Evolutionary conservation across 345 rosid genomes (phyloP).

Genomic region (Murraya koenigii): DNA sequence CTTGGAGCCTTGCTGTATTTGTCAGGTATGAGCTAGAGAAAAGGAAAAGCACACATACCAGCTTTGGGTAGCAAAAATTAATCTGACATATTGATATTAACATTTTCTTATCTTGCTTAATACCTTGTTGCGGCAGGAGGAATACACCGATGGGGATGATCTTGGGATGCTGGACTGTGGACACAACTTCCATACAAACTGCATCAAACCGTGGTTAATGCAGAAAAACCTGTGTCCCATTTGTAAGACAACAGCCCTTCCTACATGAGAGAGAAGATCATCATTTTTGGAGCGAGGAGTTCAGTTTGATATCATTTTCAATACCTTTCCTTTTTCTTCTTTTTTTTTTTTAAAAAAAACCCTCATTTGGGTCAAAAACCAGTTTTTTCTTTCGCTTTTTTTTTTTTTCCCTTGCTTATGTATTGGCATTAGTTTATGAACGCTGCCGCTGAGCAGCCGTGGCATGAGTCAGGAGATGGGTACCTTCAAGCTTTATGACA

Average conservation of each 20-base stretch:
- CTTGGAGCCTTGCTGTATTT: slow-evolving; percentile 81
- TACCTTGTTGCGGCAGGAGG: slow-evolving; percentile 52
- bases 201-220: slow-evolving; percentile 85
- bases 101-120: neutral
- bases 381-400: too few relatives aligned
- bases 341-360: too few relatives aligned
- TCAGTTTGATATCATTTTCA: slow-evolving; percentile 14
- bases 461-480: slow-evolving; percentile 18
- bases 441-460: slow-evolving; percentile 6
- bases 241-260: slow-evolving; percentile 69
- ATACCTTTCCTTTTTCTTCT: neutral
- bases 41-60: neutral
- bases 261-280: slow-evolving; percentile 23
- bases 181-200: slow-evolving; percentile 68
- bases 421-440: slow-evolving; percentile 10
- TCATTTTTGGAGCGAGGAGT: neutral
- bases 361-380: neutral
- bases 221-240: slow-evolving; percentile 87
- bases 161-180: slow-evolving; percentile 77
- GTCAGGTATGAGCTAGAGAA: slow-evolving; percentile 53
- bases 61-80: neutral
- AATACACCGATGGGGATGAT: slow-evolving; percentile 65
- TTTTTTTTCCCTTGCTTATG: slow-evolving; percentile 3
- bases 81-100: neutral
- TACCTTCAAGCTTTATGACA: slow-evolving; percentile 16